These are phyloP conservation scores for Ophiostoma quercus DNA, from an alignment of 2,329 filamentous ascomycete genomes.

Conservation along the genomic window DNA sequence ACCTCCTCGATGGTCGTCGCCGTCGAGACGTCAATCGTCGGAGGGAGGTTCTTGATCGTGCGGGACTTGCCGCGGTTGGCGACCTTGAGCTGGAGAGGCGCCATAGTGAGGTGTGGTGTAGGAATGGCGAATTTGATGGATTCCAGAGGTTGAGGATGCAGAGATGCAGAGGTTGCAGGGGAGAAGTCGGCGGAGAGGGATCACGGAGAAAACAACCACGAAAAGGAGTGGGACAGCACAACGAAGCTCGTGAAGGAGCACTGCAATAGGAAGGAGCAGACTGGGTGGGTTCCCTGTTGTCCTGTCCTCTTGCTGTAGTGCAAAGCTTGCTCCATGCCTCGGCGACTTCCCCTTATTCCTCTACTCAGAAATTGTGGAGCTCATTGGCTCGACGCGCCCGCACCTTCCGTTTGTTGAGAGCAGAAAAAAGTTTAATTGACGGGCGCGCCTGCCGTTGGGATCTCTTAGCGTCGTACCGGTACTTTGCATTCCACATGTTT, in stretches of 20 bases:
- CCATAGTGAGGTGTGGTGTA: slow-evolving; percentile 21
- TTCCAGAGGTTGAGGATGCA: neutral
- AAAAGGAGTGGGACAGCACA: slow-evolving; percentile 11
- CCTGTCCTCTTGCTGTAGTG: slow-evolving; percentile 8
- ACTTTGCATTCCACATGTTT: neutral
- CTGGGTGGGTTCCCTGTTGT: neutral
- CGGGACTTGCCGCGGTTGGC: slow-evolving; percentile 45
- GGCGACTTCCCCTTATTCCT: neutral
- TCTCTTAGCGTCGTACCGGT: slow-evolving; percentile 9
- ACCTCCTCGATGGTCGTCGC: slow-evolving; percentile 56
- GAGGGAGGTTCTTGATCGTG: slow-evolving; percentile 51
- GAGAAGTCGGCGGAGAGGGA: neutral
- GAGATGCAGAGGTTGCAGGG: neutral
- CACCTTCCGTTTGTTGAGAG: slow-evolving; percentile 18
- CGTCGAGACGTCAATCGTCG: slow-evolving; percentile 44
- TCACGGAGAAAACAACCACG: neutral
- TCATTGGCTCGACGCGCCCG: slow-evolving; percentile 17
- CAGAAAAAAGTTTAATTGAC: slow-evolving; percentile 16
- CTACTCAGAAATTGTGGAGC: neutral
- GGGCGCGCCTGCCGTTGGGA: slow-evolving; percentile 13
- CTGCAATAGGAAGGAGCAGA: neutral
- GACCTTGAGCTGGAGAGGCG: slow-evolving; percentile 39
- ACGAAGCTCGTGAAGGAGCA: neutral
- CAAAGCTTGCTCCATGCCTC: neutral
- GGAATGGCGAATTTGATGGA: neutral